Evolutionary conservation across 2,329 filamentous ascomycete species (phyloP).

Genomic region (Cordyceps cicadae): DNA sequence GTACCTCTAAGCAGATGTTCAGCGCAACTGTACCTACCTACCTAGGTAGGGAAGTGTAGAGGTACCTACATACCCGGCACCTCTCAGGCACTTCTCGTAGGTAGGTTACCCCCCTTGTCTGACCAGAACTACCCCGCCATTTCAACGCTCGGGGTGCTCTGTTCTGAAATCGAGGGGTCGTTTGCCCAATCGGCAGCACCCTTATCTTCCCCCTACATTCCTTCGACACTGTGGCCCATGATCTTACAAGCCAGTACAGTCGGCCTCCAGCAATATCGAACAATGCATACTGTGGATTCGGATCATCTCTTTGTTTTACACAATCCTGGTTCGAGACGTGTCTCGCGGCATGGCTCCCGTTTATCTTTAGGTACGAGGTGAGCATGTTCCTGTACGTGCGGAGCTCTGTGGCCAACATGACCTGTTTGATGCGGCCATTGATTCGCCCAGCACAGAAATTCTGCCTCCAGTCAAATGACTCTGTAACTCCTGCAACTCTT

Average conservation of each 20-base stretch:
- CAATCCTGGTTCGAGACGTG: not conserved
- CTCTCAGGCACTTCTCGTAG: too few species aligned
- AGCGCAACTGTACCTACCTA: too few species aligned
- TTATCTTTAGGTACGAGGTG: too few species aligned
- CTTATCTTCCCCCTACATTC: too few species aligned
- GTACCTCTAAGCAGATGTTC: not conserved
- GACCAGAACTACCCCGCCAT: constrained; percentile 3
- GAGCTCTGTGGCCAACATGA: not conserved
- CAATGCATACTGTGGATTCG: not conserved
- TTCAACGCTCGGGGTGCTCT: not conserved
- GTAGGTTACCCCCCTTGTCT: too few species aligned
- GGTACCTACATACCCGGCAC: too few species aligned
- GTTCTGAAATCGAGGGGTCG: not conserved
- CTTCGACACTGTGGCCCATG: not conserved
- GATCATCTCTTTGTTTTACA: not conserved
- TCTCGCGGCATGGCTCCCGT: not conserved
- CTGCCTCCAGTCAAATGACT: not conserved
- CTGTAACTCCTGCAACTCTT: not conserved
- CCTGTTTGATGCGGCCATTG: not conserved
- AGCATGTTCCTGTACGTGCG: not conserved
- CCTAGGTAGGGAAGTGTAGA: too few species aligned
- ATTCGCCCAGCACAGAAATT: not conserved
- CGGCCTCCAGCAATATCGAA: not conserved
- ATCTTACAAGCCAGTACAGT: not conserved
- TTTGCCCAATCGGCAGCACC: not conserved